Evolutionary conservation across 306 rosid genomes (phyloP).

Genomic region (Cucumis sativus): DNA sequence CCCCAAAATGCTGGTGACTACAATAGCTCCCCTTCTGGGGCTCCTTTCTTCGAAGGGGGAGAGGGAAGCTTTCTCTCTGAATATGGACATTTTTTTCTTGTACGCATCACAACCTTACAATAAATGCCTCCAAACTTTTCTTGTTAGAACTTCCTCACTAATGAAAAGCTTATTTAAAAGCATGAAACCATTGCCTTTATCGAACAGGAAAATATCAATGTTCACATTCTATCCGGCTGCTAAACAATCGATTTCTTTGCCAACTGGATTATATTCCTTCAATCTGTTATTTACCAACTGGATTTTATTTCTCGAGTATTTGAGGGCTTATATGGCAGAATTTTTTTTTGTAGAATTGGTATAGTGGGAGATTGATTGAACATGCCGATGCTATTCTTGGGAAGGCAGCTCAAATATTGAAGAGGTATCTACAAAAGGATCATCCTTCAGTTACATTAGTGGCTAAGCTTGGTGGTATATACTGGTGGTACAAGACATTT

Average conservation of each 20-base stretch:
- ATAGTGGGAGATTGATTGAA: slow-evolving; percentile 22
- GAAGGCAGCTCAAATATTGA: slow-evolving; percentile 22
- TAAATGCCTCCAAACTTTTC: neutral
- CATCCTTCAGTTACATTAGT: slow-evolving; percentile 12
- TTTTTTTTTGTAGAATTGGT: slow-evolving; percentile 22
- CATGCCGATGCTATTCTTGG: slow-evolving; percentile 31
- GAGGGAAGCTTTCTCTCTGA: slow-evolving; percentile 31
- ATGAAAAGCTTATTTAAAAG: neutral
- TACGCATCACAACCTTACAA: slow-evolving; percentile 17
- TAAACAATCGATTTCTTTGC: neutral
- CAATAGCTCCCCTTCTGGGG: slow-evolving; percentile 21
- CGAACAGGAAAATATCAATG: neutral
- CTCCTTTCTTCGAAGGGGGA: slow-evolving; percentile 26
- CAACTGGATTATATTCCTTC: neutral
- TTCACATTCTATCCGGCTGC: neutral
- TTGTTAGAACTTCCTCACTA: neutral
- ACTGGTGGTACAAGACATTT: slow-evolving; percentile 22
- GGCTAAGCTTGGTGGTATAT: slow-evolving; percentile 29
- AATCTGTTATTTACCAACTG: neutral
- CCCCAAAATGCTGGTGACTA: slow-evolving; percentile 22
- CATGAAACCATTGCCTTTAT: neutral
- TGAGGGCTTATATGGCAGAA: neutral
- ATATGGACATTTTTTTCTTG: slow-evolving; percentile 32
- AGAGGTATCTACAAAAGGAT: slow-evolving; percentile 14
- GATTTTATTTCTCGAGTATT: neutral